phyloP scores from a whole-genome alignment of 1,284 basidiomycete species.

The Schizophyllum commune region DNA sequence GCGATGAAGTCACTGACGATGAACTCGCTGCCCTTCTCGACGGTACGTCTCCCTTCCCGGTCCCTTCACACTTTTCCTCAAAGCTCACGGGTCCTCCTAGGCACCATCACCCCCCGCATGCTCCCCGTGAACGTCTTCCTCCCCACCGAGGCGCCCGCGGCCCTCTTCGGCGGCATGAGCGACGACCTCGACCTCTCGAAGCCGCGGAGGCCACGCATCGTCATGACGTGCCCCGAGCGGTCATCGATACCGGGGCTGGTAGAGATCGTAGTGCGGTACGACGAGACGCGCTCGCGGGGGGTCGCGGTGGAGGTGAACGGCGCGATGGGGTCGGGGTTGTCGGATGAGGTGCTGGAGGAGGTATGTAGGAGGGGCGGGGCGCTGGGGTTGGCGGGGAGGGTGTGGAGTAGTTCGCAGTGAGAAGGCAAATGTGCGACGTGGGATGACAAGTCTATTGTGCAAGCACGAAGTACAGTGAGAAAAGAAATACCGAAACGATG shows the following conservation, averaged over 20 bases:
- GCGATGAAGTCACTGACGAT: constrained; percentile 36
- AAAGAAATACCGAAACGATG: too few species aligned
- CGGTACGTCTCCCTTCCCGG: constrained; percentile 29
- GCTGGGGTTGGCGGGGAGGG: constrained; percentile 36
- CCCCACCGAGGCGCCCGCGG: constrained; percentile 16
- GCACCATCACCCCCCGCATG: constrained; percentile 41
- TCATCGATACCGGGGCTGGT: constrained; percentile 54
- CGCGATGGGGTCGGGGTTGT: constrained; percentile 47
- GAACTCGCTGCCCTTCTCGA: constrained; percentile 49
- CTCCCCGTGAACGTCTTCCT: constrained; percentile 58
- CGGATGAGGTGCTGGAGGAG: constrained; percentile 39
- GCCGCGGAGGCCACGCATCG: constrained; percentile 31
- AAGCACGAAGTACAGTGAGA: too few species aligned
- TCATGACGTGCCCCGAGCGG: constrained; percentile 51
- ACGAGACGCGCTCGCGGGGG: constrained; percentile 42
- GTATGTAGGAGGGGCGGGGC: constrained; percentile 42
- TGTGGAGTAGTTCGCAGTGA: constrained; percentile 30
- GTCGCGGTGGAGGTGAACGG: constrained; percentile 44
- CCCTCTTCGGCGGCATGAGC: constrained; percentile 14
- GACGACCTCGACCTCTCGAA: constrained; percentile 27
- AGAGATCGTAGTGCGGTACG: constrained; percentile 45
- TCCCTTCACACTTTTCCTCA: background rate
- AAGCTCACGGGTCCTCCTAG: constrained; percentile 23
- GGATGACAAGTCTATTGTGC: too few species aligned
- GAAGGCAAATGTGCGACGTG: too few species aligned